Percentiles rank a stretch among this genome's conserved stretches.
Conservation (phyloP, 768 basidiomycete species). For the Tylopilus sp. region DNA sequence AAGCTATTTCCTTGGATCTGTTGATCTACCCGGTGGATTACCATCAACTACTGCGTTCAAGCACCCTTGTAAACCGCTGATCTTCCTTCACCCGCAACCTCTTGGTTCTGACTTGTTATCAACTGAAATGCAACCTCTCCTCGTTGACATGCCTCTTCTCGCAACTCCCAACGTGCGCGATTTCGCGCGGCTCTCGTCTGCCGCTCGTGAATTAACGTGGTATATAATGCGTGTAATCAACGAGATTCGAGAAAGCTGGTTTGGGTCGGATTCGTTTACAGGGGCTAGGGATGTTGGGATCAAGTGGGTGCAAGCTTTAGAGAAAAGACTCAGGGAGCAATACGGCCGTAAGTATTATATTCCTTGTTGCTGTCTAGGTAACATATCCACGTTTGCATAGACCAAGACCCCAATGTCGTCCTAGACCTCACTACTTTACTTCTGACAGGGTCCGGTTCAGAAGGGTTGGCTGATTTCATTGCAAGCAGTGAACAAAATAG, state of each 20-base stretch:
- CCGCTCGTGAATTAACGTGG: slow-evolving; percentile 67
- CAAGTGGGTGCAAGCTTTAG: slow-evolving; percentile 66
- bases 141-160: slow-evolving; percentile 57
- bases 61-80: slow-evolving; percentile 41
- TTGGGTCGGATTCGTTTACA: slow-evolving; percentile 59
- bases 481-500: slow-evolving; percentile 78
- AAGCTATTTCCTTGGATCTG: slow-evolving; percentile 62
- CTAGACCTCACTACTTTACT: slow-evolving; percentile 70
- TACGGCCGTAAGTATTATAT: slow-evolving; percentile 54
- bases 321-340: slow-evolving; percentile 60
- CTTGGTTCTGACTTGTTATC: slow-evolving; percentile 22
- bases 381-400: slow-evolving; percentile 35
- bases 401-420: slow-evolving; percentile 58
- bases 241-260: slow-evolving; percentile 73
- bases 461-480: slow-evolving; percentile 69
- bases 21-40: slow-evolving; percentile 37
- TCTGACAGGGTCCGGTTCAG: slow-evolving; percentile 68
- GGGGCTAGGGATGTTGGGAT: slow-evolving; percentile 73
- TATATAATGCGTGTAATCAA: slow-evolving; percentile 66
- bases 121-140: slow-evolving; percentile 38
- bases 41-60: slow-evolving; percentile 36
- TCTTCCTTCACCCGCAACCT: slow-evolving; percentile 46
- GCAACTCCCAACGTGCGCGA: slow-evolving; percentile 56
- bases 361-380: slow-evolving; percentile 10
- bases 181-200: slow-evolving; percentile 66